A percentile compares a stretch with the other conserved stretches of the same genome.
These are phyloP conservation scores for Tylopilus cervinicoccineus DNA, from an alignment of 768 basidiomycete genomes.

Conservation along the genomic window DNA sequence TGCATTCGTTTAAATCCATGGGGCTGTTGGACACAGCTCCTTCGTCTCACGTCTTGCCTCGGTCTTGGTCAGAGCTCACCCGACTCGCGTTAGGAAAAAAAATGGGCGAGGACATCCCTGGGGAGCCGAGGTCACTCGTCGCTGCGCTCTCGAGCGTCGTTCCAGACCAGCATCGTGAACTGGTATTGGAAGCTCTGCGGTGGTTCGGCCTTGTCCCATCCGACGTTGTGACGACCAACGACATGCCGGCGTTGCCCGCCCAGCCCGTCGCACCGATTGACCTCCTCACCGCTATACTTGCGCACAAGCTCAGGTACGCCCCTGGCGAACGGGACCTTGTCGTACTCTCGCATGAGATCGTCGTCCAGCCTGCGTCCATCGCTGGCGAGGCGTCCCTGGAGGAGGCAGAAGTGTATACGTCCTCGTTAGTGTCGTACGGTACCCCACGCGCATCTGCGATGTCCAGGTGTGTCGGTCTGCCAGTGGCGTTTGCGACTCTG, in stretches of 20 bases:
- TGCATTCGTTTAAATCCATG: conserved; percentile 66
- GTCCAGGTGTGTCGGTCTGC: conserved; percentile 87
- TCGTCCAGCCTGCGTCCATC: conserved; percentile 34
- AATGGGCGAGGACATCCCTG: conserved; percentile 24
- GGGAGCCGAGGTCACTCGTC: conserved; percentile 30
- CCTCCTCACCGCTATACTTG: conserved; percentile 67
- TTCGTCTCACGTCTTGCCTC: conserved; percentile 15
- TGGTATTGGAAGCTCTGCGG: conserved; percentile 39
- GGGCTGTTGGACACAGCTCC: conserved; percentile 55
- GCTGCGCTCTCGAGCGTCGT: conserved; percentile 31
- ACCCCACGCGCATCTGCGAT: conserved; percentile 66
- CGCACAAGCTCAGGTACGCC: conserved; percentile 64
- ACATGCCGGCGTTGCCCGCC: conserved; percentile 42
- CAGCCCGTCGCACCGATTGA: conserved; percentile 56
- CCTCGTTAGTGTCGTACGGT: conserved; percentile 63
- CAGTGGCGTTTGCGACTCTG: conserved; percentile 79
- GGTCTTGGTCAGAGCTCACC: conserved; percentile 35
- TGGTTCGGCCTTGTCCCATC: conserved; percentile 30
- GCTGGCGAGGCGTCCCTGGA: conserved; percentile 1
- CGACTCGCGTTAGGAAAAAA: conserved; percentile 31
- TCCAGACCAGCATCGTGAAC: conserved; percentile 17
- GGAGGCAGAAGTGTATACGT: conserved; percentile 56
- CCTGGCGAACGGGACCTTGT: conserved; percentile 82
- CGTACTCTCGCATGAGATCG: conserved; percentile 79
- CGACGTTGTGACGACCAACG: not conserved